Evolutionary conservation across 352 stramenopile species (phyloP), one percentile per base, ranked within the genome.

Genomic region (Phytophthora lateralis): DNA sequence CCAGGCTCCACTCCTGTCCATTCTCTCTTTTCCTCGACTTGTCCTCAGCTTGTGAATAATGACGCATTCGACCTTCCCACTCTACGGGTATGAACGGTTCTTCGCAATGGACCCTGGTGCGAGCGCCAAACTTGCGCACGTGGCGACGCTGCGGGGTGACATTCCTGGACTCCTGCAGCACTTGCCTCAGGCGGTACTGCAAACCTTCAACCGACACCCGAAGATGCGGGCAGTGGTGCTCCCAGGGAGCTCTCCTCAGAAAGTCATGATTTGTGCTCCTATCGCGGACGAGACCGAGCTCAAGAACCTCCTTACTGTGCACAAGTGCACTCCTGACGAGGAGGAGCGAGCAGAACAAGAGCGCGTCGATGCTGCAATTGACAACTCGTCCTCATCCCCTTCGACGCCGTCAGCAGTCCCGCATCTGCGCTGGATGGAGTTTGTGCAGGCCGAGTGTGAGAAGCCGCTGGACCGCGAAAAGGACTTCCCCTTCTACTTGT

Each of bases 21-120:
- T 48, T 69, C 51, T 29, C 17, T 12, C 10, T 69, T 69, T 61
- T 49, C 24, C 35, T 24, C n/a, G 24, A 30, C 26, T 30, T 30
- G 26, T 30, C 30, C 39, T 34, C 39, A 38, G 1, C 12, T 8
- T 18, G 39, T 30, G 14, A 39, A 32, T 4, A 46, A 75, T 75
- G 72, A 50, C 60, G 8, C 57, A 72, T 41, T 58, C 60, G 2
- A 82, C 76, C 37, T 78, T 87, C 43, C 66, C 68, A n/a, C 71
- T 89, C 4, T 76, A 84, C 32, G 77, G 80, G 46, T 89, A 89
- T 42, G 80, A 89, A 66, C 75, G 80, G 38, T 89, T 89, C 68
- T 87, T 82, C 53, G 73, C 80, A 14, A 89, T 89, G 80, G 58
- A 83, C 17, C 68, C 73, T 12, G 32, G 21, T 24, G 62, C 68